These are phyloP conservation scores for Prunus mongolica DNA, from an alignment of 306 rosid species.

Conservation along the genomic window DNA sequence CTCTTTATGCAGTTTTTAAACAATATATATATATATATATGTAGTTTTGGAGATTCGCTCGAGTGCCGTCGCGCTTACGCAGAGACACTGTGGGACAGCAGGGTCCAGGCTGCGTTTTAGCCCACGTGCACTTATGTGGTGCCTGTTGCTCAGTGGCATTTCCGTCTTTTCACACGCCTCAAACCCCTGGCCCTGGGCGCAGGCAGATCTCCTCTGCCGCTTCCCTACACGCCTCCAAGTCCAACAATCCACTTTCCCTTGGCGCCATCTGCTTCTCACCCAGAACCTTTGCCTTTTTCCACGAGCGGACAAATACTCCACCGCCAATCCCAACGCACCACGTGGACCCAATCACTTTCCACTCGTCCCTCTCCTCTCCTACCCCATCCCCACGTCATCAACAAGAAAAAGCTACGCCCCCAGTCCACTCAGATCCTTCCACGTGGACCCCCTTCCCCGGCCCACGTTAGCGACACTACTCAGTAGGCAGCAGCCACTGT, in stretches of 20 bases:
- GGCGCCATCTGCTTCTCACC: background rate
- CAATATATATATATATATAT: too few species aligned
- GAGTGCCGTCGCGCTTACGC: background rate
- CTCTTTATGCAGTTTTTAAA: too few species aligned
- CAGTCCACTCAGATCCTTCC: background rate
- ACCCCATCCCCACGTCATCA: conserved; percentile 1
- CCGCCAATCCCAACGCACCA: background rate
- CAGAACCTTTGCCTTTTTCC: background rate
- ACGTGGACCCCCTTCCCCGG: background rate
- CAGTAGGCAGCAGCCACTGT: too few species aligned
- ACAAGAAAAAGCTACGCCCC: background rate
- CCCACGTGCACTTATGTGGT: conserved; percentile 29
- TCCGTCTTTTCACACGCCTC: background rate
- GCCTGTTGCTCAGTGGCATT: conserved; percentile 4
- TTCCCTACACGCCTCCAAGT: background rate
- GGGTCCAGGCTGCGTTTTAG: background rate
- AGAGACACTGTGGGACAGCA: background rate
- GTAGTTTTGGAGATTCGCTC: too few species aligned
- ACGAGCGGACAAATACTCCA: background rate
- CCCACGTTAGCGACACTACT: background rate
- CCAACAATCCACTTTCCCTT: background rate
- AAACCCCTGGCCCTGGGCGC: background rate
- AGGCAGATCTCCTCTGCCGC: background rate
- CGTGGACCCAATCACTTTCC: background rate
- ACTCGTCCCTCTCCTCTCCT: background rate